These are phyloP conservation scores for Alternaria triticina DNA, from an alignment of 2,329 filamentous ascomycete species.

Conservation along the genomic window DNA sequence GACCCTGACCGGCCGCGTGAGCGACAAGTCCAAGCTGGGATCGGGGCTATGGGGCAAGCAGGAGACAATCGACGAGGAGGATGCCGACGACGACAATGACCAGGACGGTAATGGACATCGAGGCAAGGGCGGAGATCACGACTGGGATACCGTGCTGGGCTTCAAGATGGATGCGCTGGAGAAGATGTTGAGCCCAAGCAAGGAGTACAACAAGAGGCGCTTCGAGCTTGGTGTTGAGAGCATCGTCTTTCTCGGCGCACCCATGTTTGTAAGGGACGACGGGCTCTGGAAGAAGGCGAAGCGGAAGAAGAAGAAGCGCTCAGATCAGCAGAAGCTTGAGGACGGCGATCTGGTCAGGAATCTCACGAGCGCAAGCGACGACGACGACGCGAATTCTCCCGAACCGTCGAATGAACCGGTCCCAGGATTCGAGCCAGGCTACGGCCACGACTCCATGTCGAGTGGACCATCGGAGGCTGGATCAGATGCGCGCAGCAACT, in stretches of 20 bases:
- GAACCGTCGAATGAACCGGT: constrained; percentile 17
- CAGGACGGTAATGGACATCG: constrained; percentile 6
- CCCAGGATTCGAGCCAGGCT: constrained; percentile 48
- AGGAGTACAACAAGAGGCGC: constrained; percentile 48
- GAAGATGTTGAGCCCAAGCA: constrained; percentile 48
- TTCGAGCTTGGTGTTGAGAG: constrained; percentile 51
- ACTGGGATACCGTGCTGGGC: constrained; percentile 49
- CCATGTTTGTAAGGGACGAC: constrained; percentile 51
- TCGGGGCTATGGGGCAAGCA: constrained; percentile 40
- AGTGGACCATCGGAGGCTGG: constrained; percentile 45
- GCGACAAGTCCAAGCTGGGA: constrained; percentile 34
- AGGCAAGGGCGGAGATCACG: constrained; percentile 38
- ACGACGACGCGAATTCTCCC: constrained; percentile 18
- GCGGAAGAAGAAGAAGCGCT: constrained; percentile 38
- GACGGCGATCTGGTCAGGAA: constrained; percentile 29
- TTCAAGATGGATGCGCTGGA: constrained; percentile 50
- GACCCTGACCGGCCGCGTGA: constrained; percentile 36
- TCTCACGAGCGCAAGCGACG: constrained; percentile 16
- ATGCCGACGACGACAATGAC: constrained; percentile 30
- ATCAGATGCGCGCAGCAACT: constrained; percentile 50
- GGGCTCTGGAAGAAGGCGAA: constrained; percentile 49
- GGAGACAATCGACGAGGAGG: constrained; percentile 47
- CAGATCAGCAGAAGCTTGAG: constrained; percentile 26
- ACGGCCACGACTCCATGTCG: constrained; percentile 45
- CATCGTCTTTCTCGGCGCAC: constrained; percentile 49